Conservation (phyloP, 176 grass and related monocot genomes). For the Carex myosuroides region DNA sequence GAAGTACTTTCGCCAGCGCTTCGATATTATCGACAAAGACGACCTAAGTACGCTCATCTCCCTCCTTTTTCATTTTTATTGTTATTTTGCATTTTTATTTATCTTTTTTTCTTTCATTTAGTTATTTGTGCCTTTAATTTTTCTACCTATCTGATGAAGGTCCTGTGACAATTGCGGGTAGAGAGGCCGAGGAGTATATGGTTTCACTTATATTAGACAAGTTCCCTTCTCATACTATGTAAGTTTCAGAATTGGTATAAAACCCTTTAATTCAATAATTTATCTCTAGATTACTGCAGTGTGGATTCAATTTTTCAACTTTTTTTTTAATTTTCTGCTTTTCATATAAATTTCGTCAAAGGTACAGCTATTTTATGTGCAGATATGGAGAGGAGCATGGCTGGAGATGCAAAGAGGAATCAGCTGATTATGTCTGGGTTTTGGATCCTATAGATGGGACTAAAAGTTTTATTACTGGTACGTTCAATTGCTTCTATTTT, state of each 20-base stretch:
- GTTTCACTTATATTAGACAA: conserved; percentile 58
- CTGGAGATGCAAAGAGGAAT: conserved; percentile 55
- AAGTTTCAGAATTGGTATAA: conserved; percentile 9
- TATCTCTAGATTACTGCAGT: neutral
- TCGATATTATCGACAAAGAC: conserved; percentile 80
- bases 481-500: too few species aligned
- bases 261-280: neutral
- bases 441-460: too few species aligned
- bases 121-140: neutral
- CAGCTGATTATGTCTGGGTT: conserved; percentile 88
- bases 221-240: conserved; percentile 78
- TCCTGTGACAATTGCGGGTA: conserved; percentile 83
- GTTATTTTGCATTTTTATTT: neutral
- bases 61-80: neutral
- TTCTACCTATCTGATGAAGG: conserved; percentile 28
- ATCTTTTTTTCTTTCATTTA: neutral
- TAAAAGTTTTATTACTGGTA: too few species aligned
- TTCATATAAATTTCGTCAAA: too few species aligned
- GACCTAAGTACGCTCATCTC: conserved; percentile 51
- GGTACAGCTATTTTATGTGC: neutral
- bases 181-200: conserved; percentile 90
- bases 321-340: too few species aligned
- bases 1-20: conserved; percentile 75
- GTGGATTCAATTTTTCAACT: neutral
- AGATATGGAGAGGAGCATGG: conserved; percentile 93